Evolutionary conservation across 768 basidiomycete genomes (phyloP), one percentile per base, ranked within the genome.

Genomic region (Podaxis mareebaensis): DNA sequence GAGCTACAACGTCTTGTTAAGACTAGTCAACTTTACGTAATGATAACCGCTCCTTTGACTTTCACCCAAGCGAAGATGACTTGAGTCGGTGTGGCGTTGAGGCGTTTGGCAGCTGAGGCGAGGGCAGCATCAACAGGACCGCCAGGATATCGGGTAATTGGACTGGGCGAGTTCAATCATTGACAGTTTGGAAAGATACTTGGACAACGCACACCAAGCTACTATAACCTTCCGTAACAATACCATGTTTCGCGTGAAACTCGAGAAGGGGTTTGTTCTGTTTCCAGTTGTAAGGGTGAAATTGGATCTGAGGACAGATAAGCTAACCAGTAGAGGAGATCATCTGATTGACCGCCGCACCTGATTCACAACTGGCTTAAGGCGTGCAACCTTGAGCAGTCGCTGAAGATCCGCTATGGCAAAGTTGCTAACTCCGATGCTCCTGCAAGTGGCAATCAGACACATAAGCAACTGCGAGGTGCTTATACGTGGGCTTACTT

Each of bases 391-490:
- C 67, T 81, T 82, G 58, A 86, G 58, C 3, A 91, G 65, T 3
- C 72, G 72, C 67, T 88, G 76, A 17, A 92, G 76, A 53, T 86
- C 73, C 0, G 77, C 71, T 36, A 89, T 65, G 3, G 69, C 70
- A 71, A 88, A 91, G 73, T 92, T 92, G 75, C 85, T 87, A 60
- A 92, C 88, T 17, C 90, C 90, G 58, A 90, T 89, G 70, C 84
- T 88, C 81, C 87, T 90, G 61, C 17, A 44, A 20, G 62, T 0
- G 36, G 39, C 68, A 69, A 26, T 67, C 53, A 62, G 63, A 8
- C 30, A 33, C 30, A 48, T 57, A 39, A 24, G 39, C 60, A 26
- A 13, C 0, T 28, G 13, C 5, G 26, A 28, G 7, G 53, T 53
- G 11, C 33, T 36, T 13, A 49, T 20, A 53, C 20, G 11, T 7